Base-by-base conservation (phyloP, 2,329 filamentous ascomycete genomes). In the Stagonosporopsis cucurbitacearum region DNA sequence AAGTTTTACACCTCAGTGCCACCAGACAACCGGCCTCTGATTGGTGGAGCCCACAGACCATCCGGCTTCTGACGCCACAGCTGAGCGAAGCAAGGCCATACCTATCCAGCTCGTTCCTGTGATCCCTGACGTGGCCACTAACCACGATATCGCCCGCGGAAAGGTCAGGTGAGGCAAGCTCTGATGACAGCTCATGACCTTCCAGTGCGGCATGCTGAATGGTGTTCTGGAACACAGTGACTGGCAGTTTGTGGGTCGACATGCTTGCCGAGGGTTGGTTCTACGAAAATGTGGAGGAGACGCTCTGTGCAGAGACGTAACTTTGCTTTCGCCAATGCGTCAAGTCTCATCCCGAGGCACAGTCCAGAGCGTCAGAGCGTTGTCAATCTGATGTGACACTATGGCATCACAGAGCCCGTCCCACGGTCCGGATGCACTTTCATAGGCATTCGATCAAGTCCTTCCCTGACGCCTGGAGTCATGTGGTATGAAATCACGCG, bases 81-180 rank as follows among this genome's bases (percentile, higher is more conserved):
- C 39, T 44, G 25, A 42, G 37, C 19, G 12, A 6, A 46, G 28
- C 37, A 46, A 35, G 33, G 26, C 35, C 48, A 11, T 11, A n/a
- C 25, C 49, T 11, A n/a, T 28, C 49, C 26, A 58, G 61, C 53
- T 54, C 50, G 60, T 57, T 67, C 57, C 41, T 42, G 53, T 59
- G 62, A 58, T 55, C 62, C 57, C 39, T 62, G 57, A 59, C 54
- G 65, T 69, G 65, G 62, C 59, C 64, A 39, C 54, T 40, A 50
- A 28, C 52, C 60, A 64, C 56, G 40, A 28, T 19, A 33, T 50
- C 32, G 25, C 35, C 12, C 8, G 13, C 30, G 30, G 13, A 12
- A n/a, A 15, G 49, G 43, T 43, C 35, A 54, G 51, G 49, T 39
- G 17, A 45, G 30, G 25, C 36, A 19, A 32, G 17, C 20, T 42